These are phyloP conservation scores for Mesembryanthemum crystallinum DNA, from an alignment of 148 eudicot species.

Conservation along the genomic window DNA sequence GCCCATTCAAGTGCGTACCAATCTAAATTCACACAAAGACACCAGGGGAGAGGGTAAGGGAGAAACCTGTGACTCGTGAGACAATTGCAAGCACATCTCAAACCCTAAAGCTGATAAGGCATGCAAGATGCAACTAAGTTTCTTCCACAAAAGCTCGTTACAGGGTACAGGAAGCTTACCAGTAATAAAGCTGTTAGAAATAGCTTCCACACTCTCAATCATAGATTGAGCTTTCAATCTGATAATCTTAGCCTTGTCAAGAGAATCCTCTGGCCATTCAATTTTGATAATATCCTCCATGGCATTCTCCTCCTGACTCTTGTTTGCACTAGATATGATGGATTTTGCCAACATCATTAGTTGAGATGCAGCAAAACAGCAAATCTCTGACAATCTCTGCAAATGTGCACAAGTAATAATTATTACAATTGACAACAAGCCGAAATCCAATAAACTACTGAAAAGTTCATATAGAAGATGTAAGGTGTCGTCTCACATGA, in stretches of 20 bases:
- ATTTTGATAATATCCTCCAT: constrained; percentile 46
- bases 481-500: constrained; percentile 61
- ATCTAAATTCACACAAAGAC: background rate
- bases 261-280: constrained; percentile 90
- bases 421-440: background rate
- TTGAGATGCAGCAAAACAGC: constrained; percentile 86
- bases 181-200: constrained; percentile 80
- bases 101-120: background rate
- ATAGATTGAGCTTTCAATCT: constrained; percentile 70
- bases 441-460: background rate
- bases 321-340: constrained; percentile 64
- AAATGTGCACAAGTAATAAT: constrained; percentile 7
- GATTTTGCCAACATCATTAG: constrained; percentile 86
- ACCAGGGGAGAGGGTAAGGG: background rate
- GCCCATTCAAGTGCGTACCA: background rate
- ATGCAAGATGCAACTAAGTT: background rate
- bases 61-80: background rate
- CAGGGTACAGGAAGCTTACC: constrained; percentile 36
- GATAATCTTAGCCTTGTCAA: constrained; percentile 76
- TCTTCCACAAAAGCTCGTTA: background rate
- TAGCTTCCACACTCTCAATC: constrained; percentile 67
- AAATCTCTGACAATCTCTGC: constrained; percentile 93
- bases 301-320: constrained; percentile 47
- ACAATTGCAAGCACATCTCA: background rate
- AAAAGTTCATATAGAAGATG: background rate